These are phyloP conservation scores for Puccinia horiana DNA, from an alignment of 1,284 basidiomycete species.

Conservation along the genomic window DNA sequence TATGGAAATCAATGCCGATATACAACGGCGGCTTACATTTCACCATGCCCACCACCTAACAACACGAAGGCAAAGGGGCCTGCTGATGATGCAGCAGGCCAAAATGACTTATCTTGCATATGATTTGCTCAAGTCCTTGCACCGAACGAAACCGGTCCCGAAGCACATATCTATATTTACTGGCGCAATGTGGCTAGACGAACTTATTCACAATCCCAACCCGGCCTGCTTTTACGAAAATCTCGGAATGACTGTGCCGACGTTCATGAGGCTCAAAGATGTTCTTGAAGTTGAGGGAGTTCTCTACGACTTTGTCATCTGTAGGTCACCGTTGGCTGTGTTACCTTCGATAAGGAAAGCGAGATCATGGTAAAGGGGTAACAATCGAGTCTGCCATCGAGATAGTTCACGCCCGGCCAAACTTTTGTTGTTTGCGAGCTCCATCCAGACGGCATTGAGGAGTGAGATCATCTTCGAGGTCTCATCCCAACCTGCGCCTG, in stretches of 20 bases:
- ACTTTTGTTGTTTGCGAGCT: neutral
- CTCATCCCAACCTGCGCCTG: neutral
- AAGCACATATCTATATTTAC: neutral
- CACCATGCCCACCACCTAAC: neutral
- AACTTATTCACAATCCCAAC: neutral
- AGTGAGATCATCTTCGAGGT: neutral
- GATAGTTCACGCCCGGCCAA: neutral
- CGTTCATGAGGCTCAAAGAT: neutral
- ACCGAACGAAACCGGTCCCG: neutral
- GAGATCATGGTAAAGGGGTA: neutral
- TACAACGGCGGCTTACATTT: neutral
- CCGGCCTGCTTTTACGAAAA: neutral
- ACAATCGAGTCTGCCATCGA: neutral
- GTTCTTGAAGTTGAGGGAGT: neutral
- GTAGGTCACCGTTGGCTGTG: neutral
- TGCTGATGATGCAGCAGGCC: neutral
- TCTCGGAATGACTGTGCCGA: neutral
- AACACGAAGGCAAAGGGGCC: neutral
- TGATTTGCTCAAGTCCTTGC: neutral
- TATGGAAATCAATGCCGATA: too few species aligned
- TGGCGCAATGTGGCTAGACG: neutral
- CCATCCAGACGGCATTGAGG: neutral
- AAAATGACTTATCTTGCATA: neutral
- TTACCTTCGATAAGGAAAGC: neutral
- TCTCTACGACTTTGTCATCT: neutral